Conservation (phyloP, 2,329 filamentous ascomycete genomes). For the Penicillium sp. region DNA sequence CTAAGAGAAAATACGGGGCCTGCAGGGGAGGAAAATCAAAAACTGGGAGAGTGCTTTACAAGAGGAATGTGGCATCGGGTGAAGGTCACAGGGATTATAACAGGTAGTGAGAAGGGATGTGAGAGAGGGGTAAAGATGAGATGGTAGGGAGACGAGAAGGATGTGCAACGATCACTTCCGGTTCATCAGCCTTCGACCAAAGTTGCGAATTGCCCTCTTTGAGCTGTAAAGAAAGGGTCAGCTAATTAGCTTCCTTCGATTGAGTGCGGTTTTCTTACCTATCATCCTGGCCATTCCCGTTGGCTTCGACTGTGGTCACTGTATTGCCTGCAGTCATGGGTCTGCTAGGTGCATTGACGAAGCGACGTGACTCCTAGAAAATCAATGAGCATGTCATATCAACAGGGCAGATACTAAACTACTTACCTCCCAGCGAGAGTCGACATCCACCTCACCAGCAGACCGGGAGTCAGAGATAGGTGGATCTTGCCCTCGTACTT, state of each 20-base stretch:
- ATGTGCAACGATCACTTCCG: constrained; percentile 15
- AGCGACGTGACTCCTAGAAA: constrained; percentile 33
- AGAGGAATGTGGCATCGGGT: constrained; percentile 1
- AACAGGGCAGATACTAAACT: neutral
- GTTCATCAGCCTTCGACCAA: constrained; percentile 39
- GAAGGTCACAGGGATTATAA: constrained; percentile 4
- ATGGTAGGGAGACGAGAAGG: neutral
- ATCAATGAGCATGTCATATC: constrained; percentile 16
- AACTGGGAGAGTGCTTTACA: constrained; percentile 11
- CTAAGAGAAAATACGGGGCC: constrained; percentile 12
- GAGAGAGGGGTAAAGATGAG: neutral
- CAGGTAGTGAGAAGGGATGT: neutral
- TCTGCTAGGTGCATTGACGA: constrained; percentile 31
- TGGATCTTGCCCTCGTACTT: constrained; percentile 22
- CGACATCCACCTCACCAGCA: constrained; percentile 37
- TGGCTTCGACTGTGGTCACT: constrained; percentile 24
- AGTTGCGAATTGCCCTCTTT: constrained; percentile 35
- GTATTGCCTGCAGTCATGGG: constrained; percentile 33
- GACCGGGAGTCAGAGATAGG: constrained; percentile 34
- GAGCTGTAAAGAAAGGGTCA: constrained; percentile 17
- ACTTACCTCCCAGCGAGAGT: constrained; percentile 41
- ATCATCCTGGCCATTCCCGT: constrained; percentile 31
- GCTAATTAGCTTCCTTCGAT: neutral
- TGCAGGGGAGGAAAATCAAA: neutral
- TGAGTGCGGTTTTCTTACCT: constrained; percentile 25